Evolutionary conservation across 768 basidiomycete species (phyloP).

Genomic region (Leccinum uliginosum): DNA sequence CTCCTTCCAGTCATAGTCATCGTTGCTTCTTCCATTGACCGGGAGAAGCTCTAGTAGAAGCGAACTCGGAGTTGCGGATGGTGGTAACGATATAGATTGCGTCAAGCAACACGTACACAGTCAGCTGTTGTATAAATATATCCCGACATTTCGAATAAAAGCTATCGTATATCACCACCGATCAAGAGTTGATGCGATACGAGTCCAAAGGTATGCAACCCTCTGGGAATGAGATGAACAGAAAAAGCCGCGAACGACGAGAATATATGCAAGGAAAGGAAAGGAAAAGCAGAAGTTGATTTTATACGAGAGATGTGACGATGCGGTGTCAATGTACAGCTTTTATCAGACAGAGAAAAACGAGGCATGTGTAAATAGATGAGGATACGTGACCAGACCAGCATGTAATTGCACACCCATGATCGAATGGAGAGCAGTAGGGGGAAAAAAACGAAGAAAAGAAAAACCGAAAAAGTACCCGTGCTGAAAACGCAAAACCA

Average conservation of each 20-base stretch:
- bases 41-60: background rate
- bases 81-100: slow-evolving; percentile 14
- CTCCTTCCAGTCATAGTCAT: no score
- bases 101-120: slow-evolving; percentile 27
- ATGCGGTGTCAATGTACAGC: slow-evolving; percentile 31
- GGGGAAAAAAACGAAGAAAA: background rate
- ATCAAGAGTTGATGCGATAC: slow-evolving; percentile 5
- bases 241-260: background rate
- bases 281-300: slow-evolving; percentile 7
- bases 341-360: slow-evolving; percentile 13
- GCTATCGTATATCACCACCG: slow-evolving; percentile 21
- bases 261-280: slow-evolving; percentile 1
- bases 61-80: background rate
- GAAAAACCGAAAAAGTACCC: background rate
- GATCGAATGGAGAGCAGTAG: slow-evolving; percentile 17
- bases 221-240: background rate
- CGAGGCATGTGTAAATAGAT: background rate
- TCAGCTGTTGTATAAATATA: slow-evolving; percentile 9
- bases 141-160: slow-evolving; percentile 6
- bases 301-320: slow-evolving; percentile 9
- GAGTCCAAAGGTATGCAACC: background rate
- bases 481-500: slow-evolving; percentile 10
- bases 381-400: slow-evolving; percentile 4
- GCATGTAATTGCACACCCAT: slow-evolving; percentile 12
- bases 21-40: background rate